These are phyloP conservation scores for Bothriochloa decipiens DNA, from an alignment of 176 grass and related monocot species.

Conservation along the genomic window DNA sequence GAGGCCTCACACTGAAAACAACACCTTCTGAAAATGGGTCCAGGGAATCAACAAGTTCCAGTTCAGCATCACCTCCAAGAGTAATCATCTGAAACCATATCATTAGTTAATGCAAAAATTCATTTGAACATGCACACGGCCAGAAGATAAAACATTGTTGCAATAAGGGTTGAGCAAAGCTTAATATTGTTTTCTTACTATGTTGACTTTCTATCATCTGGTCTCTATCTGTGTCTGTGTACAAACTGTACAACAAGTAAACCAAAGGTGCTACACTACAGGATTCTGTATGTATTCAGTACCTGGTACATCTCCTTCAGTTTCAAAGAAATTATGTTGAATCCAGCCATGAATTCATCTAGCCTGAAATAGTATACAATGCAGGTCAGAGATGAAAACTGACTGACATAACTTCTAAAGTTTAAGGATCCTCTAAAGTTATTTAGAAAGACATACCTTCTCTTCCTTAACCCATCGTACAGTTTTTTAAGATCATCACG, in stretches of 20 bases:
- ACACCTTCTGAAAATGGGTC: slow-evolving; percentile 99
- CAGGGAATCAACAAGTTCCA: slow-evolving; percentile 97
- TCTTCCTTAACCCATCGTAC: slow-evolving; percentile 87
- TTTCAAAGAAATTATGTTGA: slow-evolving; percentile 95
- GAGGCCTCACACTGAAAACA: slow-evolving; percentile 98
- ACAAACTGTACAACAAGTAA: background rate
- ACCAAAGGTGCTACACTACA: background rate
- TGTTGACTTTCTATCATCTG: background rate
- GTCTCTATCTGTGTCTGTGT: background rate
- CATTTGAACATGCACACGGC: background rate
- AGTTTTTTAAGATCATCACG: slow-evolving; percentile 90
- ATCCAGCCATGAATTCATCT: slow-evolving; percentile 98
- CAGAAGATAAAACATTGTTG: slow-evolving; percentile 5
- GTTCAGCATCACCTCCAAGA: slow-evolving; percentile 95
- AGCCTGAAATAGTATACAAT: slow-evolving; percentile 62
- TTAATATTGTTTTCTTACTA: background rate
- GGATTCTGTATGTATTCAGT: slow-evolving; percentile 18
- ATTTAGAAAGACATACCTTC: slow-evolving; percentile 48
- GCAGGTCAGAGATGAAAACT: slow-evolving; percentile 20
- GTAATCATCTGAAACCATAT: slow-evolving; percentile 85
- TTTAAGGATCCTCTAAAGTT: background rate
- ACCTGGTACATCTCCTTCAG: slow-evolving; percentile 99
- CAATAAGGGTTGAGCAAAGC: background rate
- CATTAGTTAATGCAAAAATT: background rate
- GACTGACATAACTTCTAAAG: slow-evolving; percentile 3